A percentile compares a stretch with the other conserved stretches of the same genome.
Evolutionary conservation across 805 yeast species (phyloP).

Genomic region (Candida ascalaphidarum): DNA sequence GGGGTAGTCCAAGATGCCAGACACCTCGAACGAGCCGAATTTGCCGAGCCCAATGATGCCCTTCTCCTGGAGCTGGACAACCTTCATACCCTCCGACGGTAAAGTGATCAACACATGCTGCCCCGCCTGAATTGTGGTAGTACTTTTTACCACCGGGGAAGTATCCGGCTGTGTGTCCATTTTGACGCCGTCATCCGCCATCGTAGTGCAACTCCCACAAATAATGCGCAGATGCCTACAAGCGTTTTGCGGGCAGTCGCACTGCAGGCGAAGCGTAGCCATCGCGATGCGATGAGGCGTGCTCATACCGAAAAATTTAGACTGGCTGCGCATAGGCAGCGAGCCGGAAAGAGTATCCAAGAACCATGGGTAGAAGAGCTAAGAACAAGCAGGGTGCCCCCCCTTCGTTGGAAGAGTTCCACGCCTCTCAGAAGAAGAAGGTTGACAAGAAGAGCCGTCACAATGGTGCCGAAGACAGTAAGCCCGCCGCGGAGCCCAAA

Average conservation of each 20-base stretch:
- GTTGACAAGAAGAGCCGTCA: conserved; percentile 6
- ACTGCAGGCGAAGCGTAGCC: too few species aligned
- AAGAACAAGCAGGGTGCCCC: conserved; percentile 92
- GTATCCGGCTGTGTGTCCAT: too few species aligned
- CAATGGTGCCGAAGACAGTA: conserved; percentile 9
- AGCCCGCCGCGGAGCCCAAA: conserved; percentile 7
- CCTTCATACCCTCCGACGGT: conserved; percentile 75
- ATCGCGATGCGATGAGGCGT: too few species aligned
- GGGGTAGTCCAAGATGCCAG: conserved; percentile 69
- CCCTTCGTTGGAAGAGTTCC: conserved; percentile 80
- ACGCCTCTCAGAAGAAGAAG: conserved; percentile 13
- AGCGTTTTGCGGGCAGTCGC: too few species aligned
- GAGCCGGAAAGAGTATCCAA: too few species aligned
- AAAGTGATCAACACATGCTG: conserved; percentile 59
- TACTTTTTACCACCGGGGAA: conserved; percentile 11
- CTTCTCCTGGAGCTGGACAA: conserved; percentile 56
- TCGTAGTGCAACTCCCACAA: not conserved
- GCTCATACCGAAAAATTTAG: too few species aligned
- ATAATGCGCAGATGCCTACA: too few species aligned
- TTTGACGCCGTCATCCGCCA: not conserved
- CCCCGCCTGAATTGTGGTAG: conserved; percentile 31
- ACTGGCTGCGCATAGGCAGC: too few species aligned
- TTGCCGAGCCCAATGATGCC: conserved; percentile 73
- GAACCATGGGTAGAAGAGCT: conserved; percentile 81
- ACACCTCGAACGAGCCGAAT: conserved; percentile 77